Percentiles rank a stretch among this genome's conserved stretches.
These are phyloP conservation scores for Hylodesmum podocarpum DNA, from an alignment of 306 rosid genomes.

Conservation along the genomic window DNA sequence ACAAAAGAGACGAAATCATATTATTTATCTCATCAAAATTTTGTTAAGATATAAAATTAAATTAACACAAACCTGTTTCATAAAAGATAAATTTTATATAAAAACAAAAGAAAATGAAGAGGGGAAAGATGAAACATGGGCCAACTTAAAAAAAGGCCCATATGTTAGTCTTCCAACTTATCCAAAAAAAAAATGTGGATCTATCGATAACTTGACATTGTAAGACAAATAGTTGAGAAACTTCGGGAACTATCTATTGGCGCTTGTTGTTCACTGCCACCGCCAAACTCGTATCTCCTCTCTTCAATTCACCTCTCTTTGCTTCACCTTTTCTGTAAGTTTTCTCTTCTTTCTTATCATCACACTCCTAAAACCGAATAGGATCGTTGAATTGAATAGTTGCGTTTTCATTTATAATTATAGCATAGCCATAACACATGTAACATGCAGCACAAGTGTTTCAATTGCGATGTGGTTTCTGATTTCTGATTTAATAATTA, in stretches of 20 bases:
- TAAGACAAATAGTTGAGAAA: not conserved
- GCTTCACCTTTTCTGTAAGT: not conserved
- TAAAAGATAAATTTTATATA: no score
- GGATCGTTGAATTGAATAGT: not conserved
- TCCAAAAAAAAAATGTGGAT: no score
- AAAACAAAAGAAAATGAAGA: no score
- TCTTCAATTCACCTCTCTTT: not conserved
- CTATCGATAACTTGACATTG: no score
- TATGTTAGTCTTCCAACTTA: no score
- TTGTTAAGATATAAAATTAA: no score
- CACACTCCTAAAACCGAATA: not conserved
- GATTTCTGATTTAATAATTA: not conserved
- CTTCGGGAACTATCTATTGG: not conserved
- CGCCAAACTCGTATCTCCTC: no score
- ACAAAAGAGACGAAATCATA: no score
- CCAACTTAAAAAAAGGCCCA: no score
- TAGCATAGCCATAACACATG: not conserved
- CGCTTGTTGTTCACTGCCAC: not conserved
- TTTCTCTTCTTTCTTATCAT: not conserved
- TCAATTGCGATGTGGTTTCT: not conserved
- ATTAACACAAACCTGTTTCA: no score
- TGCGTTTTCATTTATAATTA: not conserved
- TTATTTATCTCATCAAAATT: no score
- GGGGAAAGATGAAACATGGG: no score
- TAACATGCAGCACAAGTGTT: not conserved